Percentiles rank a stretch among this genome's conserved stretches.
Evolutionary conservation across 164 flowering plant species (phyloP).

Genomic region (Sedum album): DNA sequence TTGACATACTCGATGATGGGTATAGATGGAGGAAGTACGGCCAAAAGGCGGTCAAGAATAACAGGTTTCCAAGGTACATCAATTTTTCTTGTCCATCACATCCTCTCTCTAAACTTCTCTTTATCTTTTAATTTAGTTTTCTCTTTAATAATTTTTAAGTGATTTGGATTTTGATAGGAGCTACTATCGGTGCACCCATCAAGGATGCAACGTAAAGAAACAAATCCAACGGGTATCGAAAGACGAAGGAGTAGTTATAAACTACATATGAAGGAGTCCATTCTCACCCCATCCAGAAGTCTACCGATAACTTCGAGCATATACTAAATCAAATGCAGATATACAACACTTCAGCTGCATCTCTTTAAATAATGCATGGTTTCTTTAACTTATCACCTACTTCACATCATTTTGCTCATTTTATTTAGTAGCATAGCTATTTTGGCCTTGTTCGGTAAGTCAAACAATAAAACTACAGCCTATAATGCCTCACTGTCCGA

Average conservation of each 20-base stretch:
- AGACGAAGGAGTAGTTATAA: conserved; percentile 18
- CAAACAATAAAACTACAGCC: too few species aligned
- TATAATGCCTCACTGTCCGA: too few species aligned
- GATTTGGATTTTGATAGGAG: conserved; percentile 11
- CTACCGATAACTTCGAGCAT: conserved; percentile 33
- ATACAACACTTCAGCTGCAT: conserved; percentile 4
- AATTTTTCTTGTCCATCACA: not conserved
- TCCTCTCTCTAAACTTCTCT: not conserved
- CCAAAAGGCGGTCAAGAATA: conserved; percentile 21
- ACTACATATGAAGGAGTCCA: conserved; percentile 23
- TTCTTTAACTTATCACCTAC: too few species aligned
- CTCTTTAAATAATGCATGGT: not conserved
- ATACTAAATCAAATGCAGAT: conserved; percentile 34
- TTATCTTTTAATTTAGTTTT: not conserved
- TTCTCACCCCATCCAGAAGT: conserved; percentile 22
- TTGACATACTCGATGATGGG: conserved; percentile 23
- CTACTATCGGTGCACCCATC: conserved; percentile 19
- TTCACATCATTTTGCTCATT: too few species aligned
- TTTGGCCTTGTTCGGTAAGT: too few species aligned
- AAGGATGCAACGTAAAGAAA: conserved; percentile 22
- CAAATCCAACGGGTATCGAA: conserved; percentile 17
- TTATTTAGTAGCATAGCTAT: too few species aligned
- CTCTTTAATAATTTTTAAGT: not conserved
- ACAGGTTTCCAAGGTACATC: conserved; percentile 17
- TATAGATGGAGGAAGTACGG: conserved; percentile 25